Conservation (phyloP, 202 grass and related monocot species). For the Eragrostis tef region DNA sequence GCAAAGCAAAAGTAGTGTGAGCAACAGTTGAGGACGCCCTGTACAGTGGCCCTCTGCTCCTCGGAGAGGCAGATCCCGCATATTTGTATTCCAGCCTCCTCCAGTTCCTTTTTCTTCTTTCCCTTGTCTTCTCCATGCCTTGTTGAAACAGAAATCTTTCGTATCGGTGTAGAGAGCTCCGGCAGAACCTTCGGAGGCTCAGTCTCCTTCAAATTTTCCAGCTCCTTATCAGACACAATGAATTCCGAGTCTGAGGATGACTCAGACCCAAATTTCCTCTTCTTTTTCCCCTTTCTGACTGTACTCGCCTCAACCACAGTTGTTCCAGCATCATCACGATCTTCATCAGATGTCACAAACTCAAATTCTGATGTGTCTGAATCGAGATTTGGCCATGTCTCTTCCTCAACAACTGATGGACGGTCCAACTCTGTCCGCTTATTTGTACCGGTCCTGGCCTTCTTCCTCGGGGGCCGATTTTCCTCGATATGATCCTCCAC, state of each 20-base stretch:
- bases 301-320: constrained; percentile 21
- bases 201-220: constrained; percentile 45
- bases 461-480: constrained; percentile 56
- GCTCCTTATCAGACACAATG: constrained; percentile 64
- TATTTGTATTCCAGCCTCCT: constrained; percentile 58
- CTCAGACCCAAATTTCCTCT: constrained; percentile 39
- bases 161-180: constrained; percentile 4
- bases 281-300: constrained; percentile 64
- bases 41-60: constrained; percentile 69
- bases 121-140: constrained; percentile 69
- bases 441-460: constrained; percentile 47
- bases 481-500: constrained; percentile 56
- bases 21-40: constrained; percentile 80
- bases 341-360: constrained; percentile 74
- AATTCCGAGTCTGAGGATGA: constrained; percentile 84
- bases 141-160: constrained; percentile 42
- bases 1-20: constrained; percentile 92
- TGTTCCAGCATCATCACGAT: constrained; percentile 47
- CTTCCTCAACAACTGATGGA: constrained; percentile 32
- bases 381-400: constrained; percentile 52
- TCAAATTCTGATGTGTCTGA: constrained; percentile 83
- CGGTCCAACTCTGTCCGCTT: constrained; percentile 31
- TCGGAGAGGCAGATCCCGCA: constrained; percentile 92
- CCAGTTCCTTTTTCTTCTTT: constrained; percentile 62
- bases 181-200: constrained; percentile 35